phyloP scores from a whole-genome alignment of 1,284 basidiomycete species.

The Termitomyces sp. region DNA sequence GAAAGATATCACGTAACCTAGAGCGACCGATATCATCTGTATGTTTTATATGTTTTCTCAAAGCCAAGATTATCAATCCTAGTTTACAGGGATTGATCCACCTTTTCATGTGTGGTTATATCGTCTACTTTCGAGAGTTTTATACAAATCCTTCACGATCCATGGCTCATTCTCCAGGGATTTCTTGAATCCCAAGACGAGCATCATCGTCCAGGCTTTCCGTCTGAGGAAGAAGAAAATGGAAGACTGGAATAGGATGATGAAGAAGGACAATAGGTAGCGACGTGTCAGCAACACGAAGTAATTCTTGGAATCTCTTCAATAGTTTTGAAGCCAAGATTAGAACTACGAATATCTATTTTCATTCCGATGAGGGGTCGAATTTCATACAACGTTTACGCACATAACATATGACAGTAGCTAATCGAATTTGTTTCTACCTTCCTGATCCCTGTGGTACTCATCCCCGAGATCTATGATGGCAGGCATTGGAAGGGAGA shows the following conservation, averaged over 20 bases:
- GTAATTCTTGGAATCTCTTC: background rate
- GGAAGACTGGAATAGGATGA: background rate
- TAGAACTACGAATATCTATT: too few relatives aligned
- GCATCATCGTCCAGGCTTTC: background rate
- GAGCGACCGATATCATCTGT: background rate
- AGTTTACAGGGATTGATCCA: background rate
- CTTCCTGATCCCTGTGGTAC: too few relatives aligned
- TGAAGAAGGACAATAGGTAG: background rate
- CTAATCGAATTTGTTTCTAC: too few relatives aligned
- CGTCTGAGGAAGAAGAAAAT: background rate
- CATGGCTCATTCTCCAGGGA: background rate
- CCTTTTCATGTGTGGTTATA: background rate
- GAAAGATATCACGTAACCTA: slow-evolving; percentile 4
- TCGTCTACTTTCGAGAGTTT: background rate
- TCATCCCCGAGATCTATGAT: too few relatives aligned
- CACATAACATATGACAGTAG: too few relatives aligned
- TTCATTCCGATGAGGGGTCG: too few relatives aligned
- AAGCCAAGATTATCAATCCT: background rate
- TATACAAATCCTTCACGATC: background rate
- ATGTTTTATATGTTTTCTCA: background rate
- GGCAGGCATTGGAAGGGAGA: too few relatives aligned
- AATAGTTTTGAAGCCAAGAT: background rate
- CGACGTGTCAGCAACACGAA: background rate
- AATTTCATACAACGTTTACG: too few relatives aligned
- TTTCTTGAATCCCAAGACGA: background rate